Evolutionary conservation across 768 basidiomycete genomes (phyloP).

Genomic region (Flagelloscypha sp.): DNA sequence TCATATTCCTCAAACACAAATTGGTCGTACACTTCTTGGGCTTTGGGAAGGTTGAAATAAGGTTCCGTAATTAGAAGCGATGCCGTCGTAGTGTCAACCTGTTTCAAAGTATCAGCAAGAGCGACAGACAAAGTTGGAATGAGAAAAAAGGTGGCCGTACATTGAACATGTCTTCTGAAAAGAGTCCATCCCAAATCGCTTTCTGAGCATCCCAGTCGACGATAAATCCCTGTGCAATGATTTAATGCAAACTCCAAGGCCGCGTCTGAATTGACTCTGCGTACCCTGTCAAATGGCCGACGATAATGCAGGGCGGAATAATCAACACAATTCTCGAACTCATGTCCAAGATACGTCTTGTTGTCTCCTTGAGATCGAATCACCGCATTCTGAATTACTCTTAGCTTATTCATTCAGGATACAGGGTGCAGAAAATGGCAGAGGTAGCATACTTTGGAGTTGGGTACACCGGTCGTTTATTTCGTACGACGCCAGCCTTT

Average conservation of each 20-base stretch:
- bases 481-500: conserved; percentile 56
- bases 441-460: conserved; percentile 5
- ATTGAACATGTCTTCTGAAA: conserved; percentile 62
- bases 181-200: conserved; percentile 86
- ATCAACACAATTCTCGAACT: conserved; percentile 69
- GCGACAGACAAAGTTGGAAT: conserved; percentile 3
- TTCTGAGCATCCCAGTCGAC: conserved; percentile 96
- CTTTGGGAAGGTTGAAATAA: conserved; percentile 86
- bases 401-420: conserved; percentile 19
- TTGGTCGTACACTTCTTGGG: conserved; percentile 90
- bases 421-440: conserved; percentile 1
- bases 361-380: conserved; percentile 81
- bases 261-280: conserved; percentile 10
- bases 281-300: conserved; percentile 82
- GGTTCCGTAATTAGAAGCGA: conserved; percentile 88
- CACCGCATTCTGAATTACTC: conserved; percentile 74
- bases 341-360: conserved; percentile 77
- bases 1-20: conserved; percentile 97
- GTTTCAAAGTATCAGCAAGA: conserved; percentile 9
- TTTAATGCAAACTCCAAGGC: conserved; percentile 5
- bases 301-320: conserved; percentile 77
- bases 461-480: conserved; percentile 18
- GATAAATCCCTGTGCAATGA: conserved; percentile 89
- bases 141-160: conserved; percentile 33
- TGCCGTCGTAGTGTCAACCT: conserved; percentile 69